Evolutionary conservation across 352 stramenopile genomes (phyloP), one percentile per base, ranked within the genome.

Genomic region (Albugo laibachii): DNA sequence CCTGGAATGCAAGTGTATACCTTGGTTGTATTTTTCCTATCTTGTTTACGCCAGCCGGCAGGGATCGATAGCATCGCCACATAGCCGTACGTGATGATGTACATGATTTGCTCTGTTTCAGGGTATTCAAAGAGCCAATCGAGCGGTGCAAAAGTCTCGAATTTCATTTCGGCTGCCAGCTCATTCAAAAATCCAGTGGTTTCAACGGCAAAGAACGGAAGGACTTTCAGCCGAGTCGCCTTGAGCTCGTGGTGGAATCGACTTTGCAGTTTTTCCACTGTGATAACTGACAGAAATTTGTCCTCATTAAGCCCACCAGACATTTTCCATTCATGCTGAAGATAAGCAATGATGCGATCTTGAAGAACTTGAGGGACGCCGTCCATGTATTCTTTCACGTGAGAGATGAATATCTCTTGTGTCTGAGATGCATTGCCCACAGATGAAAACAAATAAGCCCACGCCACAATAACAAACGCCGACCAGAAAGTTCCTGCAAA

Each of bases 401-500:
- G 48, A 38, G 59, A 49, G 10, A 63, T 48, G 24, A 63, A 63
- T 47, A 63, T 51, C 13, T 63, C 56, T 19, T 63, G 56, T 11
- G 53, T 50, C 16, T 60, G 44, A 45, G 54, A 53, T 36, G 45
- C 49, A 1, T 49, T 55, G 0, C 51, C 39, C 19, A 59, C 34
- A 8, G 52, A 34, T 13, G 53, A 51, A 38, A 63, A 63, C 56
- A 51, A 60, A 39, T 58, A 63, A 2, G 48, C 56, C 14, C 52
- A 63, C 0, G 43, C 48, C 11, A 54, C 41, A 31, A 63, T 60
- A 1, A 63, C 49, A 11, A 44, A 50, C 1, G 56, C 56, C 34
- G 53, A 63, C 56, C 56, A 63, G 27, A 63, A 63, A 0, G 56
- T 54, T 24, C 56, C 56, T 5, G 41, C 53, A 41, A 63, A 63